Conservation (phyloP, 495 filamentous ascomycete species). For the Apiosordaria backusii region DNA sequence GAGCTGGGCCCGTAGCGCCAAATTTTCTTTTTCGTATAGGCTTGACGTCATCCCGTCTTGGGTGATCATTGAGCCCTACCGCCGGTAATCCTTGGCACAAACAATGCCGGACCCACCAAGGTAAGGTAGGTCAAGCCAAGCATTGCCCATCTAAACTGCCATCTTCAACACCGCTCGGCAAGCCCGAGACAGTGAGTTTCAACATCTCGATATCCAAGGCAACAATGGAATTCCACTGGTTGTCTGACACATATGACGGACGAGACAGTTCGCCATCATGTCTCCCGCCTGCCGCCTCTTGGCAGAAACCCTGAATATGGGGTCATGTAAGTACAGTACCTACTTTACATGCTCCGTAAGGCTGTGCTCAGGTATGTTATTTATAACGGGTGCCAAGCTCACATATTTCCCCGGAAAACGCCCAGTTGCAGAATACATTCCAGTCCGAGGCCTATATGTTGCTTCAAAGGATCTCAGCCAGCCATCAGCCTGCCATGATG, state of each 20-base stretch:
- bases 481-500: background rate
- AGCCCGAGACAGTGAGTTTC: background rate
- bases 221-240: background rate
- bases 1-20: background rate
- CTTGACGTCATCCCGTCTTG: constrained; percentile 14
- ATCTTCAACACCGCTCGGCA: background rate
- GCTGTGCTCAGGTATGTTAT: background rate
- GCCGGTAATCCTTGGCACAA: background rate
- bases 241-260: too few relatives aligned
- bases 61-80: background rate
- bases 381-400: background rate
- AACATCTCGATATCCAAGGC: background rate
- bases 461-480: background rate
- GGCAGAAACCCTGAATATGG: background rate
- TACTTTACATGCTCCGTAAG: too few relatives aligned
- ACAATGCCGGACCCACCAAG: background rate
- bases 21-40: background rate
- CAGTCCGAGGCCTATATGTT: background rate
- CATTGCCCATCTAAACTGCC: background rate
- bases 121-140: background rate
- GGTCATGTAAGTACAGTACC: background rate
- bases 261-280: too few relatives aligned
- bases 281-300: background rate
- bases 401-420: background rate
- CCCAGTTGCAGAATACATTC: background rate